Conservation (phyloP, 2,329 filamentous ascomycete species). For the Talaromyces marneffei region DNA sequence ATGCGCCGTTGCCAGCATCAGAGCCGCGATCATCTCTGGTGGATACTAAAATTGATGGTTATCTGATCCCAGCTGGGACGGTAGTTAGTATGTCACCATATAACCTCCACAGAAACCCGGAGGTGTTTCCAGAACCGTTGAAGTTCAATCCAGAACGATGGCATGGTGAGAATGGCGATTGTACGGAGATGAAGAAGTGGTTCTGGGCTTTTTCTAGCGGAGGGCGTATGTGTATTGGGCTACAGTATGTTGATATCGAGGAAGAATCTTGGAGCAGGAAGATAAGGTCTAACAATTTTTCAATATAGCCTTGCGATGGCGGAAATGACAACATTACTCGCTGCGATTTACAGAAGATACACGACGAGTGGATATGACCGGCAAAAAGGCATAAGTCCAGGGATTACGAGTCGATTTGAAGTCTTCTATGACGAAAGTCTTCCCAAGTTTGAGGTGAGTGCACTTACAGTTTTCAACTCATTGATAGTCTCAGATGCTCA, state of each 20-base stretch:
- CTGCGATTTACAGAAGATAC: conserved; percentile 43
- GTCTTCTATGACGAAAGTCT: conserved; percentile 35
- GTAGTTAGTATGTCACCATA: conserved; percentile 30
- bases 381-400: conserved; percentile 31
- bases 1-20: conserved; percentile 46
- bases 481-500: background rate
- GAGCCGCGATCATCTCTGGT: conserved; percentile 39
- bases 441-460: conserved; percentile 19
- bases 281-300: background rate
- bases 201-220: conserved; percentile 39
- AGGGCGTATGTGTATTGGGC: conserved; percentile 37
- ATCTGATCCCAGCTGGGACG: conserved; percentile 27
- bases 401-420: conserved; percentile 40
- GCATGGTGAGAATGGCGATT: conserved; percentile 18
- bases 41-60: conserved; percentile 32
- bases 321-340: conserved; percentile 46
- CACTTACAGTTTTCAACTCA: background rate
- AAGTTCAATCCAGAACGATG: conserved; percentile 31
- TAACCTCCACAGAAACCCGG: conserved; percentile 29
- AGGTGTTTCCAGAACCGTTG: conserved; percentile 25
- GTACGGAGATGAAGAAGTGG: conserved; percentile 29
- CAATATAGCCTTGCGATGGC: conserved; percentile 43
- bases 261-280: background rate
- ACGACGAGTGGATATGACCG: conserved; percentile 28
- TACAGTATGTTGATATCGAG: conserved; percentile 27